Base-by-base conservation (phyloP, 257 asterid species). In the Fraxinus pennsylvanica region DNA sequence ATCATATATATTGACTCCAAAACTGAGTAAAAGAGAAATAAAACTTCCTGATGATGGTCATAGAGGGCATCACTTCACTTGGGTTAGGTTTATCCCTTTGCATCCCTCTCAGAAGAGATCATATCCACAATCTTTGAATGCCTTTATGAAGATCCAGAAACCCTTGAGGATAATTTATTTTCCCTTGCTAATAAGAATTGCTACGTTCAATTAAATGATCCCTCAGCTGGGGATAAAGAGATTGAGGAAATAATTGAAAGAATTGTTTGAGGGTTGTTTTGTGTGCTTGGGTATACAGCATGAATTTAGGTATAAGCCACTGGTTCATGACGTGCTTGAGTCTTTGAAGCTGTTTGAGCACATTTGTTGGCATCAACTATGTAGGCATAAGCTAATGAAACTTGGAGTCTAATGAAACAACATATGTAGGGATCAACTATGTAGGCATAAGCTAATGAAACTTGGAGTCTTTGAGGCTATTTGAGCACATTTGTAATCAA, bases 241-340 rank as follows among this genome's bases (percentile, higher is more conserved):
- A 96, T 93, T 21, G 96, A 92, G 87, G 94, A 85, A 72, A 92
- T 92, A 52, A 89, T 93, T 65, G 97, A 96, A 73, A 88, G 85
- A 82, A 83, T 96, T 71, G 99, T 96, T 27, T 85, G 86, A 66
- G 99, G 98, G 6, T 74, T 96, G 85, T 93, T 93, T 84, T 93
- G 98, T 75, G 97, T 96, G 80, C 80, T 96, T 90, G 32, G 95
- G 96, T 32, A 87, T 96, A 75, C 99, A 92, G 68, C 98, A 96
- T 41, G 99, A 93, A 76, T 96, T 96, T 77, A 91, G 98, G 94
- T 96, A 96, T 81, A 91, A 93, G 82, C 95, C 99, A 43, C 92
- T 96, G 45, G 96, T 96, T 78, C 99, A 96, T 79, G 99, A 96
- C 77, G 95, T 96, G 74, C 95, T 96, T 76, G 99, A 25, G 27